Conservation (phyloP, 2,329 filamentous ascomycete species). For the Phyllosticta citriasiana region DNA sequence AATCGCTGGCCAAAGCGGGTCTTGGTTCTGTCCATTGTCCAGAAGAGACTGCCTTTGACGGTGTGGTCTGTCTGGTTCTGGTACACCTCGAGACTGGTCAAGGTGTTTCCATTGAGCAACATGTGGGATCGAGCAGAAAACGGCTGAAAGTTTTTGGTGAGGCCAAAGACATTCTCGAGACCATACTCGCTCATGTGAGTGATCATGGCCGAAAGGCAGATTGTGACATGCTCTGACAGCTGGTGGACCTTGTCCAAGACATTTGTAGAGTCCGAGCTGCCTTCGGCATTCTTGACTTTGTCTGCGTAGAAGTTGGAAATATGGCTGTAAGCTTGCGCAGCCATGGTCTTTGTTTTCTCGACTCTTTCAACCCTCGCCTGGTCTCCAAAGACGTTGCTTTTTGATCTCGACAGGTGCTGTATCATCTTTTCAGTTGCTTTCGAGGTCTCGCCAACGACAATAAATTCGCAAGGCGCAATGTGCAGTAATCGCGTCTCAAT, state of each 20-base stretch:
- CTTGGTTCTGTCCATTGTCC: constrained; percentile 85
- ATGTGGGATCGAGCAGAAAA: constrained; percentile 93
- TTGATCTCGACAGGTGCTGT: constrained; percentile 78
- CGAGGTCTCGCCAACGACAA: constrained; percentile 84
- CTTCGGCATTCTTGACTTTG: constrained; percentile 53
- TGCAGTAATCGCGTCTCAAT: constrained; percentile 92
- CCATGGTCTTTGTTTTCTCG: constrained; percentile 66
- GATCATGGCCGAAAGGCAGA: constrained; percentile 95
- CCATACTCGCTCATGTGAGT: constrained; percentile 85
- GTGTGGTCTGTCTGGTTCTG: constrained; percentile 84
- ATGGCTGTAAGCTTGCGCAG: constrained; percentile 75
- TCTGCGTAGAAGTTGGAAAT: constrained; percentile 88
- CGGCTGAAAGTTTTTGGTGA: constrained; percentile 94
- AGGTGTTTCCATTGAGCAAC: constrained; percentile 88
- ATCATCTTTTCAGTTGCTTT: constrained; percentile 88
- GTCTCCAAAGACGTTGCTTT: constrained; percentile 84
- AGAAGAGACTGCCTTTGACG: constrained; percentile 82
- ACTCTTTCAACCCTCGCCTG: constrained; percentile 76
- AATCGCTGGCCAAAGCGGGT: constrained; percentile 83
- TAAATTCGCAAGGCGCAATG: constrained; percentile 89
- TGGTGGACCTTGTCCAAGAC: constrained; percentile 79
- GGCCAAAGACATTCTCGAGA: constrained; percentile 85
- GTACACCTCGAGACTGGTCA: constrained; percentile 91
- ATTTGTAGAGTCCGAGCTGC: constrained; percentile 39
- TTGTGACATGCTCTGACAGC: constrained; percentile 74